Conservation (phyloP, 2,329 filamentous ascomycete species). For the Cercospora citrullina region DNA sequence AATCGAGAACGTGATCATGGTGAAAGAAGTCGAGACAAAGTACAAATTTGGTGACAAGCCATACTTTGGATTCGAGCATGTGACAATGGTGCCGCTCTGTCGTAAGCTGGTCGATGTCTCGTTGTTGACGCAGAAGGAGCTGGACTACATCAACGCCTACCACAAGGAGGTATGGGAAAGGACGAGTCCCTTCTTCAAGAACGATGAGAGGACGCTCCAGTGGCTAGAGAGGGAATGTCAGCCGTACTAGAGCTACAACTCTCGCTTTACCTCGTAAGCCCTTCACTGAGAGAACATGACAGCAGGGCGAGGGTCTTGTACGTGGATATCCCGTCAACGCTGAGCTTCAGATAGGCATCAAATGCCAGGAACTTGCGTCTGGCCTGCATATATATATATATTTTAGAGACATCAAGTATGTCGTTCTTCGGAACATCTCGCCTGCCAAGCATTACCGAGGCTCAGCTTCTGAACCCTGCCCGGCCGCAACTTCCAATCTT, state of each 20-base stretch:
- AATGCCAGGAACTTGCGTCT: background rate
- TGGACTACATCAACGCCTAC: conserved; percentile 83
- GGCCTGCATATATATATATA: background rate
- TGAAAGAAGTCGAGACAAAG: conserved; percentile 81
- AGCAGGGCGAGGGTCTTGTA: background rate
- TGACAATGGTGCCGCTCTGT: conserved; percentile 96
- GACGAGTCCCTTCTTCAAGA: conserved; percentile 73
- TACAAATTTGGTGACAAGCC: conserved; percentile 91
- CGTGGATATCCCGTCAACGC: background rate
- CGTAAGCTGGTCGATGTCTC: conserved; percentile 76
- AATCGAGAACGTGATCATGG: conserved; percentile 94
- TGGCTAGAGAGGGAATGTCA: conserved; percentile 90
- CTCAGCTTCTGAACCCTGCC: background rate
- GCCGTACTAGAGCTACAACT: conserved; percentile 47
- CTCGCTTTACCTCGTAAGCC: background rate
- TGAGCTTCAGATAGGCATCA: background rate
- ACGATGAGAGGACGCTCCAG: conserved; percentile 67
- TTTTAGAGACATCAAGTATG: background rate
- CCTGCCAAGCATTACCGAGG: conserved; percentile 5
- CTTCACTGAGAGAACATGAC: background rate
- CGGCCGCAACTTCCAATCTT: background rate
- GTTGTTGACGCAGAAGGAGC: conserved; percentile 72
- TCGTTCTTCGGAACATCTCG: background rate
- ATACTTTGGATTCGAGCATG: conserved; percentile 92
- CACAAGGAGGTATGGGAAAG: conserved; percentile 79